Conservation (phyloP, 1,139 yeast species). For the Suzukiozyma palmioleophila region DNA sequence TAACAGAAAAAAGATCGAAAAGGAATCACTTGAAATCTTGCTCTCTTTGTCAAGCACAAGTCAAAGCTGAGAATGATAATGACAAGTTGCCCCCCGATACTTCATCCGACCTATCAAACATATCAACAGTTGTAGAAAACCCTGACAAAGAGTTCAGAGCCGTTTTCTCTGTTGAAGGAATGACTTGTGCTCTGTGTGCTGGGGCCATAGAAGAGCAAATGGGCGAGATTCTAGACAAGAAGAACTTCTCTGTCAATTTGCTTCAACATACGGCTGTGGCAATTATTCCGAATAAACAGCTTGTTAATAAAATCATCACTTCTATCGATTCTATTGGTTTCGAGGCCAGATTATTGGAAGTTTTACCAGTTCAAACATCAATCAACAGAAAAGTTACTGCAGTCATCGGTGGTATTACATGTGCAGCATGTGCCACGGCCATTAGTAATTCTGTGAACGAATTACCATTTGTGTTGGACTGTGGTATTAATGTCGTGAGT, state of each 20-base stretch:
- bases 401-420: constrained; percentile 68
- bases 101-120: constrained; percentile 10
- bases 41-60: constrained; percentile 24
- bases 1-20: constrained; percentile 8
- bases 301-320: constrained; percentile 45
- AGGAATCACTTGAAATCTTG: constrained; percentile 29
- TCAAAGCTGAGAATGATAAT: constrained; percentile 11
- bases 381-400: constrained; percentile 51
- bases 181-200: constrained; percentile 64
- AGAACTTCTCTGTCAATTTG: constrained; percentile 37
- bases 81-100: constrained; percentile 2
- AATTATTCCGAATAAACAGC: constrained; percentile 47
- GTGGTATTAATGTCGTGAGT: constrained; percentile 53
- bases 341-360: constrained; percentile 52
- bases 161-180: constrained; percentile 54
- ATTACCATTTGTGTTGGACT: constrained; percentile 50
- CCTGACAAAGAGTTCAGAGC: constrained; percentile 38
- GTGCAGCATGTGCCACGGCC: constrained; percentile 65
- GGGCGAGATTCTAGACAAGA: constrained; percentile 17
- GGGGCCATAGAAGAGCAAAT: constrained; percentile 28
- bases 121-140: constrained; percentile 27
- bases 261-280: constrained; percentile 42
- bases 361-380: constrained; percentile 52
- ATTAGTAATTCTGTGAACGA: constrained; percentile 47
- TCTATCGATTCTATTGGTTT: constrained; percentile 54